These are phyloP conservation scores for Cytospora schulzeri DNA, from an alignment of 2,329 filamentous ascomycete genomes.

Conservation along the genomic window DNA sequence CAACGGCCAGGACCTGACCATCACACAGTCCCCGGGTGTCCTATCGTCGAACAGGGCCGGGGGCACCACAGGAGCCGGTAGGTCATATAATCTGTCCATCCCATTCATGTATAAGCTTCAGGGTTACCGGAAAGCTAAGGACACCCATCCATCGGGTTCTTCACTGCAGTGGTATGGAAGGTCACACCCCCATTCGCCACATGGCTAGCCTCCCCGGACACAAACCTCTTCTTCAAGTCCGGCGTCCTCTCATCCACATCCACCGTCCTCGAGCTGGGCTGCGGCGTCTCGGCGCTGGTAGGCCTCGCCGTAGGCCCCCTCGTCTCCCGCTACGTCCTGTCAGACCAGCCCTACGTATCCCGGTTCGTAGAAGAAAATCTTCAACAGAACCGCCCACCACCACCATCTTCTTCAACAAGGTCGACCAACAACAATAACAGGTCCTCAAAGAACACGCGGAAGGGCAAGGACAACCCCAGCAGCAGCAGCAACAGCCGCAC, in stretches of 20 bases:
- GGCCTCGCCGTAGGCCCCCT: conserved; percentile 67
- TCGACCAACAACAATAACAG: neutral
- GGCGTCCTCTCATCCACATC: conserved; percentile 55
- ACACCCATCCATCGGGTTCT: neutral
- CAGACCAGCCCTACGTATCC: conserved; percentile 85
- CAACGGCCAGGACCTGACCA: conserved; percentile 68
- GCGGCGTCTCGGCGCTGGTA: conserved; percentile 81
- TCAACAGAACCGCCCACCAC: conserved; percentile 53
- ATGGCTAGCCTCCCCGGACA: conserved; percentile 67
- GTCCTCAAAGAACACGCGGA: too few species aligned
- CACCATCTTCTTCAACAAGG: neutral
- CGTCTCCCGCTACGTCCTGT: conserved; percentile 71
- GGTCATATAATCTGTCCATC: conserved; percentile 26
- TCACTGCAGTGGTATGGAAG: conserved; percentile 76
- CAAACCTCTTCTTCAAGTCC: conserved; percentile 62
- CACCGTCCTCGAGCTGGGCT: conserved; percentile 78
- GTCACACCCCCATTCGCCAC: conserved; percentile 80
- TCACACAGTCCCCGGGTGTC: conserved; percentile 82
- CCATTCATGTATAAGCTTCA: too few species aligned
- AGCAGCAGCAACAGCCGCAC: neutral
- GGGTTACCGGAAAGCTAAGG: neutral
- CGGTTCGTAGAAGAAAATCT: conserved; percentile 78
- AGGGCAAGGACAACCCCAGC: conserved; percentile 26
- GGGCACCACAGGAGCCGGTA: conserved; percentile 57
- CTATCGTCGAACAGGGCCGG: conserved; percentile 74